Conservation (phyloP, 495 filamentous ascomycete genomes). For the Pyrenopolyporus hunteri region DNA sequence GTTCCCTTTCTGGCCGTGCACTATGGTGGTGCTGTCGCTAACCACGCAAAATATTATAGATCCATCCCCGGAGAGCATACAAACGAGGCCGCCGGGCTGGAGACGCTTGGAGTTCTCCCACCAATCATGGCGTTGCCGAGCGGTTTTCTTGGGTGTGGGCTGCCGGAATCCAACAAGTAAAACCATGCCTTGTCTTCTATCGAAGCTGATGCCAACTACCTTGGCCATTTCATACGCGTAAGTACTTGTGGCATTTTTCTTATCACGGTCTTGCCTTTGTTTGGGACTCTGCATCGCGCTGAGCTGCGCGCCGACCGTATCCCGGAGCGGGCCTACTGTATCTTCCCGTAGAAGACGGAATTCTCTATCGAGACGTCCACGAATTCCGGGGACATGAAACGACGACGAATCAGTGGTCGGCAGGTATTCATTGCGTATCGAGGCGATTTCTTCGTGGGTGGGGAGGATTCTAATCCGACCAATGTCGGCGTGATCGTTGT, state of each 20-base stretch:
- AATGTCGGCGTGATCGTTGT: slow-evolving; percentile 70
- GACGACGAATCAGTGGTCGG: slow-evolving; percentile 58
- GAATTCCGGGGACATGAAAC: slow-evolving; percentile 63
- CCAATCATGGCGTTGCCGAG: slow-evolving; percentile 59
- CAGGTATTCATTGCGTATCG: slow-evolving; percentile 61
- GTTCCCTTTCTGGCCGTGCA: slow-evolving; percentile 8
- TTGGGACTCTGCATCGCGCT: slow-evolving; percentile 27
- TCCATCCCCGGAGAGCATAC: slow-evolving; percentile 56
- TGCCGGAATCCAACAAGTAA: slow-evolving; percentile 64
- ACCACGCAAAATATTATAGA: slow-evolving; percentile 63
- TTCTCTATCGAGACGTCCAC: slow-evolving; percentile 69
- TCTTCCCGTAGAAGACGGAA: slow-evolving; percentile 74
- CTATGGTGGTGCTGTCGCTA: slow-evolving; percentile 43
- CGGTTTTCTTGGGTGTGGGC: slow-evolving; percentile 44
- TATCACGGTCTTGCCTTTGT: slow-evolving; percentile 3
- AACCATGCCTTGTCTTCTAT: slow-evolving; percentile 58
- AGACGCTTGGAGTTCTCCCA: slow-evolving; percentile 65
- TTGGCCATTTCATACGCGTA: slow-evolving; percentile 51
- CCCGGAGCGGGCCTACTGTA: slow-evolving; percentile 65
- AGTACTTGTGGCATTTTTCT: slow-evolving; percentile 36
- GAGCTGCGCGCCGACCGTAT: slow-evolving; percentile 57
- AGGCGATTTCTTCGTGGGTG: slow-evolving; percentile 64
- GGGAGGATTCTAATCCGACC: slow-evolving; percentile 67
- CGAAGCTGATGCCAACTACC: slow-evolving; percentile 49
- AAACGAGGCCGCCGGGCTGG: slow-evolving; percentile 63